These are phyloP conservation scores for Hypoxylon sp. DNA, from an alignment of 2,329 filamentous ascomycete genomes.

Conservation along the genomic window DNA sequence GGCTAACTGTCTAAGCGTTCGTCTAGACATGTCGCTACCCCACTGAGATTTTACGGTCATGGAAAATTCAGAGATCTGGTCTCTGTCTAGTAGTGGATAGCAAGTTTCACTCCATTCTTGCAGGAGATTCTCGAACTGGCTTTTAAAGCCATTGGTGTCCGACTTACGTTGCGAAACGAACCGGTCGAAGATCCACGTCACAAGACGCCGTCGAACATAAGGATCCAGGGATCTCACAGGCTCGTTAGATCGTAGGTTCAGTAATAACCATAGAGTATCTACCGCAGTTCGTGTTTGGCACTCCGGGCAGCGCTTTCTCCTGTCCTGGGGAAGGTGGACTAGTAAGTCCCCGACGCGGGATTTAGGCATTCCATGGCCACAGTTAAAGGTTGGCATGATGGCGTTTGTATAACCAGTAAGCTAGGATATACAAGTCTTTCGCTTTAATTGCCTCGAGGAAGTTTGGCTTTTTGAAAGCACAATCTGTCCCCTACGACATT, in stretches of 20 bases:
- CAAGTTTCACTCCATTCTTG: constrained; percentile 1
- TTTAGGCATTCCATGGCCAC: constrained; percentile 23
- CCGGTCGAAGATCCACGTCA: constrained; percentile 23
- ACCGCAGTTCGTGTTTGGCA: constrained; percentile 14
- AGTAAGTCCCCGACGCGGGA: constrained; percentile 24
- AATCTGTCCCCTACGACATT: neutral
- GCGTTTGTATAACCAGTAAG: too few relatives aligned
- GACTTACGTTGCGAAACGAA: constrained; percentile 26
- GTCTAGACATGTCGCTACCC: constrained; percentile 19
- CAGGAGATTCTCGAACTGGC: constrained; percentile 1
- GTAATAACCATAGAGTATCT: constrained; percentile 6
- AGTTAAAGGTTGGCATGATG: constrained; percentile 22
- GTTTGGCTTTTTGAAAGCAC: neutral
- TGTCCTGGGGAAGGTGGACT: constrained; percentile 19
- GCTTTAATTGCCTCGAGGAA: neutral
- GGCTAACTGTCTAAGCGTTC: constrained; percentile 6
- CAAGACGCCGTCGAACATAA: constrained; percentile 7
- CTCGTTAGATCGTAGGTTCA: constrained; percentile 4
- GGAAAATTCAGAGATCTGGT: constrained; percentile 10
- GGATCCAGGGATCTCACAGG: neutral
- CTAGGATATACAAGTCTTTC: neutral
- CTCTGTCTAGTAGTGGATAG: constrained; percentile 10
- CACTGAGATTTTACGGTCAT: constrained; percentile 10
- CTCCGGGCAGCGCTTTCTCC: constrained; percentile 16
- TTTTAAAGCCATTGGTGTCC: constrained; percentile 8